A percentile compares a stretch with the other conserved stretches of the same genome.
These are phyloP conservation scores for Globisporangium megalacanthum DNA, from an alignment of 352 stramenopile genomes.

Conservation along the genomic window DNA sequence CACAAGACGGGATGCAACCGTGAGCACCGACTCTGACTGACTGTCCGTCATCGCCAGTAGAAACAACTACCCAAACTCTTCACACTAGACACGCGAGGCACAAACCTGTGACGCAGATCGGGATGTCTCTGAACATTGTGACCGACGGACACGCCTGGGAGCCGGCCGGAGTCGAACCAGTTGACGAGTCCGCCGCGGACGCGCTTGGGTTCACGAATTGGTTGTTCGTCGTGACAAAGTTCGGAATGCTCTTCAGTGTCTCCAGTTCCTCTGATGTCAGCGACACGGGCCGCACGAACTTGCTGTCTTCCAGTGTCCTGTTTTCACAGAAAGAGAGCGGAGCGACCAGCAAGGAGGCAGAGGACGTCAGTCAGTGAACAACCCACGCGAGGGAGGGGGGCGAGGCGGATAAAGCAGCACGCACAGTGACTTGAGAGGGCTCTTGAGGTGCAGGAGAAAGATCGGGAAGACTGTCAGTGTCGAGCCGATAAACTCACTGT, in stretches of 20 bases:
- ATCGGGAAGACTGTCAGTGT: slow-evolving; percentile 40
- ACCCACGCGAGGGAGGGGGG: no score
- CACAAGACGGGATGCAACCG: background rate
- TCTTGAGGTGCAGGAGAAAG: slow-evolving; percentile 28
- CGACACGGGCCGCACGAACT: slow-evolving; percentile 14
- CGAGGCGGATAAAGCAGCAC: background rate
- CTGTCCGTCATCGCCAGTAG: background rate
- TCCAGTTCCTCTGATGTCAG: slow-evolving; percentile 13
- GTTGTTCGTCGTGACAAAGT: slow-evolving; percentile 16
- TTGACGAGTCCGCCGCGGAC: background rate
- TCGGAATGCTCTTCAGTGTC: slow-evolving; percentile 14
- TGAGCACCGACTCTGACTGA: background rate
- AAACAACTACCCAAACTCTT: background rate
- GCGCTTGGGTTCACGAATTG: background rate
- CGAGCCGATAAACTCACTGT: slow-evolving; percentile 30
- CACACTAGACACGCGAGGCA: no score
- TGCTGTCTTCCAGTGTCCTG: slow-evolving; percentile 14
- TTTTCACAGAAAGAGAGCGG: background rate
- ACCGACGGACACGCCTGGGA: slow-evolving; percentile 1
- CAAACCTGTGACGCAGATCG: slow-evolving; percentile 20
- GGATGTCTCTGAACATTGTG: slow-evolving; percentile 3
- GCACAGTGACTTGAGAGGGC: slow-evolving; percentile 12
- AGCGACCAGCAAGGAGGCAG: no score
- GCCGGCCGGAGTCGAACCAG: background rate
- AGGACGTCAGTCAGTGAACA: no score